Base-by-base conservation (phyloP, 2,329 filamentous ascomycete genomes). In the Aspergillus neotritici region DNA sequence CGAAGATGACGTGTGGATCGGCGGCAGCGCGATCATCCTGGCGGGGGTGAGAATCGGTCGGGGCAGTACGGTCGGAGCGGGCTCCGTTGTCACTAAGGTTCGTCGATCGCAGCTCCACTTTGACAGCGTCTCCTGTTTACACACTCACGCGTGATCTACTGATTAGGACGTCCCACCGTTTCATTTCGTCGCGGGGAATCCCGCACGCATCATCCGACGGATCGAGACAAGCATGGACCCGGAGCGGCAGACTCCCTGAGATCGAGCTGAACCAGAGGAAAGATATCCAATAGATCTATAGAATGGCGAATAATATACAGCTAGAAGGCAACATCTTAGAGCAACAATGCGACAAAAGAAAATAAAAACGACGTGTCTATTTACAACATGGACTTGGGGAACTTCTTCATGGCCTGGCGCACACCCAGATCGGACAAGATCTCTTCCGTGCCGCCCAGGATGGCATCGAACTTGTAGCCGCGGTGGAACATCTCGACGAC, bases 401-500 rank as follows among this genome's bases (percentile, higher is more conserved):
- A 90, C 52, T 80, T 77, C 66, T 83, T 86, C 74, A 93, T 82
- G 15, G 87, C 88, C 68, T 94, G 87, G 51, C 87, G 75, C 1
- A 94, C 87, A 7, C 87, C 87, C 41, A 94, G 64, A 67, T 94
- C 88, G 4, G 78, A 84, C 46, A 94, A 63, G 47, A 94, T 82
- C 70, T 94, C 87, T 67, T 94, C 87, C 1, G 86, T 84, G 9
- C 87, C 87, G 45, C 87, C 87, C 17, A 91, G 67, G 45, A 87
- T 86, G 15, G 83, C 77, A 63, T 87, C 83, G 44, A 86, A 93
- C 70, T 93, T 93, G 68, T 90, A 87, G 2, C 83, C 87, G 36
- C 86, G 75, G 65, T 91, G 80, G 70, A 93, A 93, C 76, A 86
- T 84, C 70, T 94, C 87, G 48, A 94, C 81, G 28, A 87, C 76